These are phyloP conservation scores for Russula compacta DNA, from an alignment of 768 basidiomycete genomes.

Conservation along the genomic window DNA sequence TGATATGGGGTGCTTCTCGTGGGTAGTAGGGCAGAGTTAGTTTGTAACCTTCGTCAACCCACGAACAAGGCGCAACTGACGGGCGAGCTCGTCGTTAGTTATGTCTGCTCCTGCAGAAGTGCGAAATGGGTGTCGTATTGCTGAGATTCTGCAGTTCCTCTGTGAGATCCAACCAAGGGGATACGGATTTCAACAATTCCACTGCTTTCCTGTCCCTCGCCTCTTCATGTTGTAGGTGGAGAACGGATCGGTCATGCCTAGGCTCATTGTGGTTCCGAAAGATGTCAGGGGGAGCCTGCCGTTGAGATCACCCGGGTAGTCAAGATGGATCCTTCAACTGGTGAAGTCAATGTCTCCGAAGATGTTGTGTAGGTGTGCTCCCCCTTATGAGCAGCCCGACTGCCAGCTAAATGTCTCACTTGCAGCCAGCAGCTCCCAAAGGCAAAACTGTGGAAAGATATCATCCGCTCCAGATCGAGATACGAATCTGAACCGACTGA, in stretches of 20 bases:
- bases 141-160: conserved; percentile 64
- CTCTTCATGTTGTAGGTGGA: conserved; percentile 59
- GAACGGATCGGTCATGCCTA: background rate
- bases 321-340: conserved; percentile 37
- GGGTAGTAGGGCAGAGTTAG: background rate
- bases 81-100: background rate
- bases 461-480: conserved; percentile 8
- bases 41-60: background rate
- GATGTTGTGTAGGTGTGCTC: conserved; percentile 3
- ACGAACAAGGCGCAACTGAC: background rate
- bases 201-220: conserved; percentile 68
- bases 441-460: conserved; percentile 21
- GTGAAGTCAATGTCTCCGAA: conserved; percentile 43
- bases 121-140: conserved; percentile 42
- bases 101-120: background rate
- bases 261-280: conserved; percentile 25
- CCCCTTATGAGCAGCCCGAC: background rate
- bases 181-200: conserved; percentile 28
- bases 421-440: conserved; percentile 21
- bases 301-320: conserved; percentile 61
- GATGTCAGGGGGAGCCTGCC: conserved; percentile 57
- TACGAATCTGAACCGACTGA: background rate
- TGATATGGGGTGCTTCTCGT: background rate
- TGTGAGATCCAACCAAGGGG: conserved; percentile 38
- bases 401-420: background rate